Conservation (phyloP, 2,329 filamentous ascomycete genomes). For the Microdochium paspali region DNA sequence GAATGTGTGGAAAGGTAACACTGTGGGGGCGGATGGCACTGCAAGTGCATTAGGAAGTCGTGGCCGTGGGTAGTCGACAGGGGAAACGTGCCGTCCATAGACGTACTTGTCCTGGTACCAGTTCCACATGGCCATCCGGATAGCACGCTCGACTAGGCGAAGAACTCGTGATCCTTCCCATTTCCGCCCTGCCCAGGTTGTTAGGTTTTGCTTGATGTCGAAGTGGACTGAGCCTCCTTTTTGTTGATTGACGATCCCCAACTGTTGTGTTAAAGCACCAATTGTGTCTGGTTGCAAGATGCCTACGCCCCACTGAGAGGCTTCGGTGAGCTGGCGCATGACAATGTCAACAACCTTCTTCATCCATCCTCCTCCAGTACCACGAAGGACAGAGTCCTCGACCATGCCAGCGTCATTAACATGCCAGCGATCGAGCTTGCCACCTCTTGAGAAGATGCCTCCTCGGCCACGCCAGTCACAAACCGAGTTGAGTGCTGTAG, state of each 20-base stretch:
- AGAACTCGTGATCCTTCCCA: conserved; percentile 88
- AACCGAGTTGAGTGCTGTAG: conserved; percentile 91
- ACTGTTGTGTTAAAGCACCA: conserved; percentile 36
- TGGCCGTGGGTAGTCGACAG: conserved; percentile 58
- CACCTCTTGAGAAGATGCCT: conserved; percentile 66
- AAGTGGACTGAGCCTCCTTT: conserved; percentile 22
- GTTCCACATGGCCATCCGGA: conserved; percentile 66
- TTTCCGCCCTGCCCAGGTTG: conserved; percentile 59
- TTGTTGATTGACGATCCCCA: conserved; percentile 12
- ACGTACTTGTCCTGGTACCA: conserved; percentile 84
- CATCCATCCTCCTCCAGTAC: conserved; percentile 68
- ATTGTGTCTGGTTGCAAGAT: conserved; percentile 49
- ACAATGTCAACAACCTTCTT: conserved; percentile 88
- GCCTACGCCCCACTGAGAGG: conserved; percentile 76
- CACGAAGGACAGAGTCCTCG: conserved; percentile 56
- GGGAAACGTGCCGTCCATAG: conserved; percentile 40
- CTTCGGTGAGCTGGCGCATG: conserved; percentile 75
- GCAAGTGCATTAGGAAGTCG: conserved; percentile 63
- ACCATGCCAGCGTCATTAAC: conserved; percentile 80
- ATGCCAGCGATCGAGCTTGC: conserved; percentile 82
- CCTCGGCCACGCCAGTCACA: conserved; percentile 90
- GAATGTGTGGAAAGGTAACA: conserved; percentile 95
- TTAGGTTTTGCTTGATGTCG: conserved; percentile 30
- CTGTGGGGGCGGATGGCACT: conserved; percentile 82
- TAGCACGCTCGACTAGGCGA: conserved; percentile 74